These are phyloP conservation scores for Drosera spatulata DNA, from an alignment of 179 eudicot genomes.

Conservation along the genomic window DNA sequence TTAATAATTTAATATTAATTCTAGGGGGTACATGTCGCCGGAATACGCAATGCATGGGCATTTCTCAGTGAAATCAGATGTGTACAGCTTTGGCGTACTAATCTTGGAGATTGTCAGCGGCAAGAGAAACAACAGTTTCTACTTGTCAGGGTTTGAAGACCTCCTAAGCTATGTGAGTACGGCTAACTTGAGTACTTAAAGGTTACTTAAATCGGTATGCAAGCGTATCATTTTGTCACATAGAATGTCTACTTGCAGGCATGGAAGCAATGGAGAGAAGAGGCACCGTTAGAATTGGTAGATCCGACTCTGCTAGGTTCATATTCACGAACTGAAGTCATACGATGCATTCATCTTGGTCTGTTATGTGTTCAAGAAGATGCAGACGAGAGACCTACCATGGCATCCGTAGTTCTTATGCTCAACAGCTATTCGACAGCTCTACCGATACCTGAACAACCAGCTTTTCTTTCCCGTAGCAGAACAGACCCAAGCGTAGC, in stretches of 20 bases:
- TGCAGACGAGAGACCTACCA: constrained; percentile 20
- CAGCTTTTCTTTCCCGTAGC: not conserved
- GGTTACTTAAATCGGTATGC: not conserved
- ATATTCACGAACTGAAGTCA: constrained; percentile 7
- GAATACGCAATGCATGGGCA: constrained; percentile 19
- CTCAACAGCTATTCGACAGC: constrained; percentile 9
- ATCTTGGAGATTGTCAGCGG: constrained; percentile 37
- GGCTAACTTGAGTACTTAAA: not conserved
- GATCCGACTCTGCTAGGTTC: constrained; percentile 18
- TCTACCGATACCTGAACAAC: constrained; percentile 4
- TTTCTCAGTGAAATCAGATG: constrained; percentile 30
- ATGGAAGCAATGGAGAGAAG: constrained; percentile 26
- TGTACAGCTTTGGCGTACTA: constrained; percentile 37
- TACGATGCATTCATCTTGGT: constrained; percentile 35
- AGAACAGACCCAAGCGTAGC: not conserved
- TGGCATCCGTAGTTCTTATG: constrained; percentile 21
- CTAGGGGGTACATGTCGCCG: constrained; percentile 26
- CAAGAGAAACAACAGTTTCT: constrained; percentile 16
- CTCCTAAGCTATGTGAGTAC: constrained; percentile 35
- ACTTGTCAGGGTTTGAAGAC: constrained; percentile 17
- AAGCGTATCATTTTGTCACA: not conserved
- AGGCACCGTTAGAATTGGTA: constrained; percentile 13
- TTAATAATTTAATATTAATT: not conserved
- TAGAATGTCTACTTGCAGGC: constrained; percentile 12
- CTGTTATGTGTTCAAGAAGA: constrained; percentile 30